Conservation (phyloP, 495 filamentous ascomycete genomes). For the Umbilicaria muhlenbergii region DNA sequence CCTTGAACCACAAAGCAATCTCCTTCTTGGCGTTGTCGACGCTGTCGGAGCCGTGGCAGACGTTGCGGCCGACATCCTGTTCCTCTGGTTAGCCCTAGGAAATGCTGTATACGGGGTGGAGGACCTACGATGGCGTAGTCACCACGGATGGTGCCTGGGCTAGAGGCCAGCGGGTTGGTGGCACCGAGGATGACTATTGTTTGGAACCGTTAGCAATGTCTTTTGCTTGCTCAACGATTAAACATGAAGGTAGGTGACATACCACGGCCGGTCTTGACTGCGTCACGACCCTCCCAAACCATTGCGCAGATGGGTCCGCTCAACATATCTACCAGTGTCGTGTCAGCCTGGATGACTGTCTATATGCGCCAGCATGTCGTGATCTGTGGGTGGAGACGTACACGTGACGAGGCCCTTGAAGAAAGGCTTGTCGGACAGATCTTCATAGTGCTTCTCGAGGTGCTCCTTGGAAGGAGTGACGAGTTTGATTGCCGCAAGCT, state of each 20-base stretch:
- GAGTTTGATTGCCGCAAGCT: slow-evolving; percentile 96
- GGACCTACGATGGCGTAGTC: slow-evolving; percentile 49
- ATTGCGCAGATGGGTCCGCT: slow-evolving; percentile 94
- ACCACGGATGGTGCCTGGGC: slow-evolving; percentile 94
- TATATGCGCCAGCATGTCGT: background rate
- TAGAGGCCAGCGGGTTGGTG: slow-evolving; percentile 90
- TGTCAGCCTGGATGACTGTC: background rate
- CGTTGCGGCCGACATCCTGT: slow-evolving; percentile 87
- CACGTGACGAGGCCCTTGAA: slow-evolving; percentile 84
- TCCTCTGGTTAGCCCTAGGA: slow-evolving; percentile 4
- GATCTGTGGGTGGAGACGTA: slow-evolving; percentile 25
- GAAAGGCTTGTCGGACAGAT: slow-evolving; percentile 88
- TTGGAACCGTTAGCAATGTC: slow-evolving; percentile 4
- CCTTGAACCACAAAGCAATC: slow-evolving; percentile 93
- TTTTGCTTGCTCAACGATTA: slow-evolving; percentile 1
- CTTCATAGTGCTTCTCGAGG: slow-evolving; percentile 94
- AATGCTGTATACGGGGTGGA: background rate
- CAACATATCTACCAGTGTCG: slow-evolving; percentile 61
- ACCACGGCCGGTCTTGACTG: slow-evolving; percentile 93
- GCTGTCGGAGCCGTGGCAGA: slow-evolving; percentile 97
- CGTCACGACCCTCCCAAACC: slow-evolving; percentile 97
- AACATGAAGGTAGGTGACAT: slow-evolving; percentile 18
- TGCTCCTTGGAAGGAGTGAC: slow-evolving; percentile 71
- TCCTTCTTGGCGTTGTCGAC: slow-evolving; percentile 99
- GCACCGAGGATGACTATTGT: slow-evolving; percentile 70